Base-by-base conservation (phyloP, 345 rosid species). In the Hibiscus trionum region DNA sequence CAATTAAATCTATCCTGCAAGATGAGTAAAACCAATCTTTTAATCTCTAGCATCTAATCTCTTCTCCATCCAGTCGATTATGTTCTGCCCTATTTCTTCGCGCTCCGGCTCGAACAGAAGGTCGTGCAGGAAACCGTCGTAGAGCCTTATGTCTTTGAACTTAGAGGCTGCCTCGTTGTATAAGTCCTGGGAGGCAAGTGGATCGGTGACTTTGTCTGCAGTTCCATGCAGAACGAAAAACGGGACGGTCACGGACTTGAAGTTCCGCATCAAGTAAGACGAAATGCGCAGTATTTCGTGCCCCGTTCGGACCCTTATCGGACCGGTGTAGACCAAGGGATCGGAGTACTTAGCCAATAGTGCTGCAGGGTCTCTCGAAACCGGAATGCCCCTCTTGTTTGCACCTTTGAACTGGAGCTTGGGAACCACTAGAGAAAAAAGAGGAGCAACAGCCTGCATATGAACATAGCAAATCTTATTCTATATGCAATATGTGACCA, bases 321-420 rank as follows among this genome's bases (percentile, higher is more conserved):
- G 99, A 64, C 97, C 99, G 2, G 97, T 95, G 76, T 95, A 95
- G 77, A 95, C 99, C 82, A 95, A 80, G 4, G 97, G 99, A 78
- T 95, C 97, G 19, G 90, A 85, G 76, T 92, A 92, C 76, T 95
- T 95, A 66, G 97, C 98, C 73, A 81, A 52, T 47, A 89, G 81
- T 16, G 97, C 99, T 49, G 79, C 96, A 46, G 99, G 98, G 78
- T 95, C 99, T 79, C 98, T 86, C 4, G 98, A 79, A 50, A 95
- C 99, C n/a, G 99, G 99, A 75, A 95, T 87, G 27, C 99, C 98
- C 79, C 96, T 85, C 81, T 88, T 95, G 92, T 95, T 95, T 44
- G 98, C 99, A 79, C 98, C 99, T 81, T 92, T 95, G 75, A 95
- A 90, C 81, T 90, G 99, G 81, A 84, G 83, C 85, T 82, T 87